These are phyloP conservation scores for Arthrobotrys sinensis DNA, from an alignment of 2,329 filamentous ascomycete genomes.

Conservation along the genomic window DNA sequence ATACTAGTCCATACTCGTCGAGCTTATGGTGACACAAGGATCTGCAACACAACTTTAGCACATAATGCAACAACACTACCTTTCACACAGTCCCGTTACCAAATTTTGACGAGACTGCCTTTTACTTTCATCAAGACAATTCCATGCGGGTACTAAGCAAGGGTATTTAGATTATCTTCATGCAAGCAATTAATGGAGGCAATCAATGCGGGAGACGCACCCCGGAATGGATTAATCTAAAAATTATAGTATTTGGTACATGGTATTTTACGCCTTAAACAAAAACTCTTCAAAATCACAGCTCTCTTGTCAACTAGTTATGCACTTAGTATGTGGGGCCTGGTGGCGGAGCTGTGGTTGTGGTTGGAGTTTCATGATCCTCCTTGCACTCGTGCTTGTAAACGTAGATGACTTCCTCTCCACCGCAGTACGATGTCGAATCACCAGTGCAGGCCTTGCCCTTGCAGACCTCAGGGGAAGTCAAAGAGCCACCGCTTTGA, in stretches of 20 bases:
- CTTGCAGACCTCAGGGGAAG: conserved; percentile 20
- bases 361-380: not conserved
- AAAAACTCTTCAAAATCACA: conserved; percentile 7
- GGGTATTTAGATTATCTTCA: too few species aligned
- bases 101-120: too few species aligned
- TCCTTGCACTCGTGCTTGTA: conserved; percentile 32
- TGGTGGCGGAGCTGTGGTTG: conserved; percentile 9
- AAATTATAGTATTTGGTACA: conserved; percentile 16
- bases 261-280: conserved; percentile 5
- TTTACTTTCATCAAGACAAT: not conserved
- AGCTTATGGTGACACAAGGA: too few species aligned
- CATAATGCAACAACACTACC: too few species aligned
- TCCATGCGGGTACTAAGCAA: not conserved
- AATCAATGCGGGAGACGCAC: not conserved
- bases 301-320: not conserved
- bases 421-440: conserved; percentile 31
- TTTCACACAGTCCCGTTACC: too few species aligned
- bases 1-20: too few species aligned
- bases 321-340: conserved; percentile 5
- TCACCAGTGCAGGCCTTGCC: conserved; percentile 18
- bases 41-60: too few species aligned
- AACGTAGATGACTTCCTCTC: conserved; percentile 7
- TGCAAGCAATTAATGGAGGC: too few species aligned
- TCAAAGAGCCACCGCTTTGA: not conserved
- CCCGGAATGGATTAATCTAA: not conserved